A percentile compares a stretch with the other conserved stretches of the same genome.
Evolutionary conservation across 2,329 filamentous ascomycete genomes (phyloP).

Genomic region (Knoxdaviesia proteae): DNA sequence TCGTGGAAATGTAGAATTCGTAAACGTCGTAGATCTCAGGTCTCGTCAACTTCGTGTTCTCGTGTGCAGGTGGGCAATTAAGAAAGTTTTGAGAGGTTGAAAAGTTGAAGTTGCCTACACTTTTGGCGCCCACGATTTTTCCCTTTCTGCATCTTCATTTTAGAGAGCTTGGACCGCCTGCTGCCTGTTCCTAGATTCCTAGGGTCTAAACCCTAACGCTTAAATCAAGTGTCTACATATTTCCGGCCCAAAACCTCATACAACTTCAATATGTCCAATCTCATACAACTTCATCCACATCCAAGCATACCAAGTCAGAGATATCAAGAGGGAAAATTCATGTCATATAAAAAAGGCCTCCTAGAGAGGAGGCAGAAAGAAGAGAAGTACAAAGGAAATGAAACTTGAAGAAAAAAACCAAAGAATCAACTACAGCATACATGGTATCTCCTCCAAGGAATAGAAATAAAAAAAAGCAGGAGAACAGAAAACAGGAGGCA

Average conservation of each 20-base stretch:
- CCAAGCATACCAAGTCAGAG: constrained; percentile 2
- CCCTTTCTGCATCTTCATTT: background rate
- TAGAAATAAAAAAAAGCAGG: background rate
- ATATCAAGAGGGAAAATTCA: background rate
- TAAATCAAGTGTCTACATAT: too few species aligned
- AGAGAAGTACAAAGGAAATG: constrained; percentile 7
- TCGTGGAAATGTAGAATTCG: too few species aligned
- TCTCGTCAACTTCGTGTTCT: too few species aligned
- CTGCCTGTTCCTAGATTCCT: too few species aligned
- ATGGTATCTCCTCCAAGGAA: background rate
- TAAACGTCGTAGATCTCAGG: too few species aligned
- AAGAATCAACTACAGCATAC: constrained; percentile 1
- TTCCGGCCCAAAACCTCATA: too few species aligned
- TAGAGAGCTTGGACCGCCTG: too few species aligned
- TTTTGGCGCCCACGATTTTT: background rate
- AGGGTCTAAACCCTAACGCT: too few species aligned
- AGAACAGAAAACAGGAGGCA: background rate
- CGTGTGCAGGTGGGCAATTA: too few species aligned
- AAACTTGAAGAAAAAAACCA: constrained; percentile 7
- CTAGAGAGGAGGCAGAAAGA: constrained; percentile 6
- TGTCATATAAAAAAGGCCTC: constrained; percentile 3
- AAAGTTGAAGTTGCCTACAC: too few species aligned
- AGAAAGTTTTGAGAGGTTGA: too few species aligned
- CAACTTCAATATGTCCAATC: background rate
- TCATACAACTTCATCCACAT: background rate